Conservation (phyloP, 345 rosid species). For the Syzygium grande region DNA sequence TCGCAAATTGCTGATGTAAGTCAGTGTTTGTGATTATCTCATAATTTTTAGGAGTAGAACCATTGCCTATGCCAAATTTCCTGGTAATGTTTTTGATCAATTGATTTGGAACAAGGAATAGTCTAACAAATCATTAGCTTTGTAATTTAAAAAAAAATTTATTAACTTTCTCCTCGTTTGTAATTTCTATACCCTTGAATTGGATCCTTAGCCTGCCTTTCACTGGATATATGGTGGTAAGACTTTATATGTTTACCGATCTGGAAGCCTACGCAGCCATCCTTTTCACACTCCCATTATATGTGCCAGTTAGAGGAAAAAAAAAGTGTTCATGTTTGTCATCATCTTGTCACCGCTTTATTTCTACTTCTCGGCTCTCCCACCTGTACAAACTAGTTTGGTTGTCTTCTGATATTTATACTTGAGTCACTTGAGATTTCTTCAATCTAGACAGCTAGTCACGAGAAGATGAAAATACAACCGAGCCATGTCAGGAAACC, state of each 20-base stretch:
- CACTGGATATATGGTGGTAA: background rate
- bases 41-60: background rate
- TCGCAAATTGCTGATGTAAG: background rate
- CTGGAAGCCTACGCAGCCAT: background rate
- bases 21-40: background rate
- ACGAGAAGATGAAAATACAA: background rate
- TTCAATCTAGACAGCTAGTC: background rate
- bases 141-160: background rate
- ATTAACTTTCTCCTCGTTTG: background rate
- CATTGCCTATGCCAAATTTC: background rate
- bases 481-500: background rate
- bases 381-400: background rate
- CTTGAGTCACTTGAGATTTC: background rate
- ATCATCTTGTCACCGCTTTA: background rate
- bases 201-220: background rate
- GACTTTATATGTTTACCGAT: background rate
- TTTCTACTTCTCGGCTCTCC: background rate
- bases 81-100: background rate
- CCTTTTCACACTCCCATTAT: background rate
- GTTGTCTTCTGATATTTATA: background rate
- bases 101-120: background rate
- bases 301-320: background rate
- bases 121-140: background rate
- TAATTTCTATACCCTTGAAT: background rate
- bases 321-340: background rate